A percentile compares a stretch with the other conserved stretches of the same genome.
These are phyloP conservation scores for Trichocladium antarcticum DNA, from an alignment of 495 filamentous ascomycete species.

Conservation along the genomic window DNA sequence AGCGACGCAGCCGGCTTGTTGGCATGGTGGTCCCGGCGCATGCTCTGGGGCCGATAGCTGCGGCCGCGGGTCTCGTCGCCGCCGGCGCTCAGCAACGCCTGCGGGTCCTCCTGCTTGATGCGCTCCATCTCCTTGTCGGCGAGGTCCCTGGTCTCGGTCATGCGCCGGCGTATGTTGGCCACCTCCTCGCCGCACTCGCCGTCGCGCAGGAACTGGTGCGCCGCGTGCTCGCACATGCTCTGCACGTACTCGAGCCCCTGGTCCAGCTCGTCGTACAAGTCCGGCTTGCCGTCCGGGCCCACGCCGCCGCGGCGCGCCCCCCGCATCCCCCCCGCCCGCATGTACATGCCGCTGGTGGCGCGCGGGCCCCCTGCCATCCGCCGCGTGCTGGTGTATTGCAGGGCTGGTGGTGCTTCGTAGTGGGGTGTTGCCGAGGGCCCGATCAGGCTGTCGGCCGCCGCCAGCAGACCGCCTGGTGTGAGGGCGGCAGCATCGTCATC, in stretches of 20 bases:
- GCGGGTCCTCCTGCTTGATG: constrained; percentile 30
- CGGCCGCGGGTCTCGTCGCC: constrained; percentile 8
- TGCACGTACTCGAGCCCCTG: constrained; percentile 68
- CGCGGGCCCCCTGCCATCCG: constrained; percentile 14
- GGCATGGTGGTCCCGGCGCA: constrained; percentile 11
- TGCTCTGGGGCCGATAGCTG: constrained; percentile 26
- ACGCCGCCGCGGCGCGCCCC: background rate
- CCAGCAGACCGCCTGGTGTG: no score
- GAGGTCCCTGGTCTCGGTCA: constrained; percentile 47
- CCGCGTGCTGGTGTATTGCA: constrained; percentile 28
- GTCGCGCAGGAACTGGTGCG: constrained; percentile 75
- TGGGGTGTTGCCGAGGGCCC: constrained; percentile 17
- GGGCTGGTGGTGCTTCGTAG: constrained; percentile 8
- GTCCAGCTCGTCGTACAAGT: constrained; percentile 60
- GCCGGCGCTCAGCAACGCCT: constrained; percentile 18
- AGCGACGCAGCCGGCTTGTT: background rate
- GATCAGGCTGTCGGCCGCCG: constrained; percentile 1
- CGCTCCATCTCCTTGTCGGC: constrained; percentile 49
- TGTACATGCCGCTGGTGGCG: constrained; percentile 9
- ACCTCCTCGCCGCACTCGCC: constrained; percentile 71
- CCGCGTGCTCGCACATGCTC: constrained; percentile 68
- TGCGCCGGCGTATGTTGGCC: constrained; percentile 48
- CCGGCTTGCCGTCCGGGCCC: constrained; percentile 2
- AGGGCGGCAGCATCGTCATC: constrained; percentile 11
- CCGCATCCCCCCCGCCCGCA: constrained; percentile 9